These are phyloP conservation scores for Astragalus membranaceus DNA, from an alignment of 306 rosid genomes.

Conservation along the genomic window DNA sequence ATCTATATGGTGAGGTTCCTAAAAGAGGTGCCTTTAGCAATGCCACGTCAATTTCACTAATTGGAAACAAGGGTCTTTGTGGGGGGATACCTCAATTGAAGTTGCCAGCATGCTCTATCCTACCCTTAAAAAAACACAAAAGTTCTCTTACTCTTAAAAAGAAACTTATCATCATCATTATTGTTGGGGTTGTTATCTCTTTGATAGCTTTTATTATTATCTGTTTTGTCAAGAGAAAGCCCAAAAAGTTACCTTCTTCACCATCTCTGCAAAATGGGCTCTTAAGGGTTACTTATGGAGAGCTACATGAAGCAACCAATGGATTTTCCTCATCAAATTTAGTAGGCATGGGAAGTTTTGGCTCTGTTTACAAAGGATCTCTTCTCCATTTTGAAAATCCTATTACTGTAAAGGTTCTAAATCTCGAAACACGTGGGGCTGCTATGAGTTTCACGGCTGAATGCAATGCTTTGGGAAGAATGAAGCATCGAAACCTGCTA, in stretches of 20 bases:
- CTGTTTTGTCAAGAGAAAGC: background rate
- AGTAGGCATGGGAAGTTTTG: constrained; percentile 21
- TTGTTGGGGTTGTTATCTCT: background rate
- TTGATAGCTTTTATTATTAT: background rate
- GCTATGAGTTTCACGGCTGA: constrained; percentile 27
- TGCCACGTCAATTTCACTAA: background rate
- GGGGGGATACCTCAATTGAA: constrained; percentile 15
- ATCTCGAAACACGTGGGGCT: constrained; percentile 29
- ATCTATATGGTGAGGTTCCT: constrained; percentile 28
- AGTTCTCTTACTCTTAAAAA: background rate
- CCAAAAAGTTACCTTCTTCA: background rate
- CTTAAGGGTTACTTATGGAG: constrained; percentile 15
- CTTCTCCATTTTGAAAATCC: background rate
- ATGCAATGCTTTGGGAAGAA: constrained; percentile 18
- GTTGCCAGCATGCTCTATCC: too few species aligned
- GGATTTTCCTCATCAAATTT: constrained; percentile 26
- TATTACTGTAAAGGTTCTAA: constrained; percentile 26
- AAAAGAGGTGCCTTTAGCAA: constrained; percentile 22
- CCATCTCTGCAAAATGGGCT: background rate
- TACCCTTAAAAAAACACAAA: too few species aligned
- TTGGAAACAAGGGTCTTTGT: constrained; percentile 21
- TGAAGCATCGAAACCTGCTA: constrained; percentile 29
- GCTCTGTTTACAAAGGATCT: constrained; percentile 27
- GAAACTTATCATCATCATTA: background rate
- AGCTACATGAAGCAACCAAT: constrained; percentile 24